Conservation (phyloP, 2,329 filamentous ascomycete genomes). For the Epichloe baconii region DNA sequence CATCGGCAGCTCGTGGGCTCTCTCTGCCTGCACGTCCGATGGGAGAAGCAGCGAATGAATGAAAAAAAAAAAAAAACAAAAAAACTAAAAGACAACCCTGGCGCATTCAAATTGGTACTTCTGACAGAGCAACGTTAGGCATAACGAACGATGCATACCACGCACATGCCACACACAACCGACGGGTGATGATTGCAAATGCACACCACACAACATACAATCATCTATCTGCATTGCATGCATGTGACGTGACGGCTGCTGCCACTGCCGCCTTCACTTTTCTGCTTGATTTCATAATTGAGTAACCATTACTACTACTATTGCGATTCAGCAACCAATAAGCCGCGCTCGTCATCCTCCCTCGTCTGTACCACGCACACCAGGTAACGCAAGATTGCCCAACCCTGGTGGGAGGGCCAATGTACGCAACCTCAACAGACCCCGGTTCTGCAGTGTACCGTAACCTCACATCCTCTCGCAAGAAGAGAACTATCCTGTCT, state of each 20-base stretch:
- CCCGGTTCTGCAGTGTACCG: background rate
- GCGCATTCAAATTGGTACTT: background rate
- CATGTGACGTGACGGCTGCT: background rate
- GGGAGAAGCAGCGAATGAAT: background rate
- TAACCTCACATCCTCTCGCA: background rate
- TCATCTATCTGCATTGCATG: background rate
- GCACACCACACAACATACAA: background rate
- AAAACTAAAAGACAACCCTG: background rate
- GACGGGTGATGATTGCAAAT: background rate
- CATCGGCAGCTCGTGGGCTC: background rate
- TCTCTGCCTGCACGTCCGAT: background rate
- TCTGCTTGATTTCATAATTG: background rate
- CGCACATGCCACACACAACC: background rate
- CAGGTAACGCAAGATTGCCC: background rate
- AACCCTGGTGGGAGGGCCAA: background rate
- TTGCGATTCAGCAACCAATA: background rate
- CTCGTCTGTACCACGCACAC: constrained; percentile 1
- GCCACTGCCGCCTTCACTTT: background rate
- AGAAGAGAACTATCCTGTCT: background rate
- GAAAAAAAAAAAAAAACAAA: too few relatives aligned
- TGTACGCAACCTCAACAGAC: background rate
- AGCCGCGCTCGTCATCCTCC: background rate
- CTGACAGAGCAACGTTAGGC: background rate
- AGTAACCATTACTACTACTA: background rate
- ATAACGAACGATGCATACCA: background rate